Percentiles rank a stretch among this genome's conserved stretches.
These are phyloP conservation scores for Pulicaria dysenterica DNA, from an alignment of 129 eudicot species.

Conservation along the genomic window DNA sequence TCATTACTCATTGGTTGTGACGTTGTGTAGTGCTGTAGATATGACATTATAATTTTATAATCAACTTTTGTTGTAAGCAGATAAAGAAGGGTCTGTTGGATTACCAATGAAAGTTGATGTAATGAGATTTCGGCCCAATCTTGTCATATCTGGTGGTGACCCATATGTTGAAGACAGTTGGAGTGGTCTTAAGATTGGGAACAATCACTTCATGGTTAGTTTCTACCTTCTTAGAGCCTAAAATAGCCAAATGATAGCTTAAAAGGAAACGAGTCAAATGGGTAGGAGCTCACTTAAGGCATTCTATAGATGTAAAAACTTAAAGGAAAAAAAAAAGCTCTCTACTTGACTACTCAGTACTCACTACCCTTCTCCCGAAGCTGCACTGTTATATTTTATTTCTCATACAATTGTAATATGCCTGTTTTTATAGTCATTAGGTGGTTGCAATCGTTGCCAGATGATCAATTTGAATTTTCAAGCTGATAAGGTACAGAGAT, in stretches of 20 bases:
- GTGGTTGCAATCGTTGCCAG: constrained; percentile 97
- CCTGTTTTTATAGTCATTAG: constrained; percentile 63
- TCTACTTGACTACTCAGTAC: no score
- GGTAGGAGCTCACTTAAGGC: neutral
- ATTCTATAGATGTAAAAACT: neutral
- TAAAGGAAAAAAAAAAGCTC: no score
- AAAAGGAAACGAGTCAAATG: neutral
- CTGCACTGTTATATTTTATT: neutral
- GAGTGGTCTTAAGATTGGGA: constrained; percentile 68
- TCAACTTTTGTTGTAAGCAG: constrained; percentile 37
- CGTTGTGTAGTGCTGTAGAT: neutral
- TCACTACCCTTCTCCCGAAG: neutral
- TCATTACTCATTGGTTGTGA: no score
- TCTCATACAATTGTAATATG: constrained; percentile 6
- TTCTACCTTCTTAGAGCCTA: constrained; percentile 18
- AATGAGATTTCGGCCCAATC: constrained; percentile 85
- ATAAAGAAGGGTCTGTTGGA: constrained; percentile 35
- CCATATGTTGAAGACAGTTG: constrained; percentile 87
- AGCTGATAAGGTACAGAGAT: constrained; percentile 53
- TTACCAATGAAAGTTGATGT: constrained; percentile 47
- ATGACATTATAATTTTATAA: neutral
- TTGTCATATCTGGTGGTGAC: constrained; percentile 75
- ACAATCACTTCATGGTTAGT: constrained; percentile 60
- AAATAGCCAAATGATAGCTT: neutral
- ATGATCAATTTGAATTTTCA: constrained; percentile 65